Evolutionary conservation across 371 early-diverging fungal species (phyloP).

Genomic region (Mucor circinelloides): DNA sequence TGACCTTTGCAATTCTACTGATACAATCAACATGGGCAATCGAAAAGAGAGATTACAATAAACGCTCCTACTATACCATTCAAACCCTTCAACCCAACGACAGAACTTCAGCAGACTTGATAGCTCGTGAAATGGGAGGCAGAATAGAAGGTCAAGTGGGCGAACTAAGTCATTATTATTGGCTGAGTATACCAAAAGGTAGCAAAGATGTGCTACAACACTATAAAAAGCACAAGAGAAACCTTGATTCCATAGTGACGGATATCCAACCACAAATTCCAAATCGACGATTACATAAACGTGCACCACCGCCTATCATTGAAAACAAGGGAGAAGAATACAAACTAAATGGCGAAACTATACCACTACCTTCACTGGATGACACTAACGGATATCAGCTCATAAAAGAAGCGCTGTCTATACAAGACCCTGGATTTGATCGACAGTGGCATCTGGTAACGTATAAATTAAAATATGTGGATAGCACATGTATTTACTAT

Average conservation of each 20-base stretch:
- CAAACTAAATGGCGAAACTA: constrained; percentile 6
- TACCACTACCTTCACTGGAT: constrained; percentile 3
- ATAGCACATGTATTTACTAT: background rate
- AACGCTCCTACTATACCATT: constrained; percentile 54
- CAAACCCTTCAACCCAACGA: constrained; percentile 37
- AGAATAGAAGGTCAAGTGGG: constrained; percentile 69
- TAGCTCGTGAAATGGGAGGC: constrained; percentile 47
- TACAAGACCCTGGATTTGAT: constrained; percentile 78
- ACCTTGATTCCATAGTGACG: background rate
- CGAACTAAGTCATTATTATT: constrained; percentile 63
- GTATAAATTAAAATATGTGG: background rate
- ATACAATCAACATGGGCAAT: background rate
- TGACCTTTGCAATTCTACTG: background rate
- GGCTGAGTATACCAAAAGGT: constrained; percentile 47
- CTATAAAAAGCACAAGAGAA: constrained; percentile 2
- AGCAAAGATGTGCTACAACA: constrained; percentile 7
- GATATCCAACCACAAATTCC: constrained; percentile 31
- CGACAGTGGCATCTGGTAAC: constrained; percentile 88
- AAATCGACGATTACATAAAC: constrained; percentile 33
- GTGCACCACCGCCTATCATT: constrained; percentile 23
- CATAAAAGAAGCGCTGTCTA: constrained; percentile 34
- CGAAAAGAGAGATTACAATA: constrained; percentile 26
- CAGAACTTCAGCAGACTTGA: constrained; percentile 21
- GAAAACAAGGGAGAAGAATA: constrained; percentile 26
- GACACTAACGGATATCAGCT: constrained; percentile 16